These are phyloP conservation scores for Tetramitus jugosus DNA, from an alignment of 208 protist genomes.

Conservation along the genomic window DNA sequence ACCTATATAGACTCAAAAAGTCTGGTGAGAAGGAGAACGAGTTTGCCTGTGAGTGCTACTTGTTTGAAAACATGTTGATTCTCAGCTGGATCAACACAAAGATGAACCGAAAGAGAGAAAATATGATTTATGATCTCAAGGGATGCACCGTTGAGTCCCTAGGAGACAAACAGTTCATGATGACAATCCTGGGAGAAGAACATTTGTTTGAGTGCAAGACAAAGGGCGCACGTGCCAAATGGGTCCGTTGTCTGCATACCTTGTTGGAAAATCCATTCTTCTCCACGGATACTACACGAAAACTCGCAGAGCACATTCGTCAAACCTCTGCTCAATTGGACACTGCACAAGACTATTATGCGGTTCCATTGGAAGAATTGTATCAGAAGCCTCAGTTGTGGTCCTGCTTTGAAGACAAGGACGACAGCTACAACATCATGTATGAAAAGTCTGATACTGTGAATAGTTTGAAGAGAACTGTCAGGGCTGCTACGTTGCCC, in stretches of 20 bases:
- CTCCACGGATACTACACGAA: background rate
- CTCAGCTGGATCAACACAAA: background rate
- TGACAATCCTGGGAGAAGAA: background rate
- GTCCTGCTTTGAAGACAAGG: too few relatives aligned
- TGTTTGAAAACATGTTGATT: constrained; percentile 6
- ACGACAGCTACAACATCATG: too few relatives aligned
- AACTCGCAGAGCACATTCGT: background rate
- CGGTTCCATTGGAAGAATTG: background rate
- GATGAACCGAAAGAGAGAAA: background rate
- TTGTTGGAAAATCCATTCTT: too few relatives aligned
- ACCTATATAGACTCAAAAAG: background rate
- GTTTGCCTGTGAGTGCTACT: background rate
- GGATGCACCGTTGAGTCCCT: background rate
- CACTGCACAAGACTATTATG: background rate
- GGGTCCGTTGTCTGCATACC: too few relatives aligned
- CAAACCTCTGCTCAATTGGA: background rate
- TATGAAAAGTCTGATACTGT: too few relatives aligned
- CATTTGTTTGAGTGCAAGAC: background rate
- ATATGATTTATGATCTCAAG: background rate
- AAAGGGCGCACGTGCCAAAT: background rate
- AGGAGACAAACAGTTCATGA: background rate
- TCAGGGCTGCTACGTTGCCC: background rate
- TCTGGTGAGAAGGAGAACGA: background rate
- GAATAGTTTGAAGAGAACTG: too few relatives aligned
- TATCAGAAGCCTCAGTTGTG: too few relatives aligned